These are phyloP conservation scores for Trichophaea hybrida DNA, from an alignment of 2,329 filamentous ascomycete genomes.

Conservation along the genomic window DNA sequence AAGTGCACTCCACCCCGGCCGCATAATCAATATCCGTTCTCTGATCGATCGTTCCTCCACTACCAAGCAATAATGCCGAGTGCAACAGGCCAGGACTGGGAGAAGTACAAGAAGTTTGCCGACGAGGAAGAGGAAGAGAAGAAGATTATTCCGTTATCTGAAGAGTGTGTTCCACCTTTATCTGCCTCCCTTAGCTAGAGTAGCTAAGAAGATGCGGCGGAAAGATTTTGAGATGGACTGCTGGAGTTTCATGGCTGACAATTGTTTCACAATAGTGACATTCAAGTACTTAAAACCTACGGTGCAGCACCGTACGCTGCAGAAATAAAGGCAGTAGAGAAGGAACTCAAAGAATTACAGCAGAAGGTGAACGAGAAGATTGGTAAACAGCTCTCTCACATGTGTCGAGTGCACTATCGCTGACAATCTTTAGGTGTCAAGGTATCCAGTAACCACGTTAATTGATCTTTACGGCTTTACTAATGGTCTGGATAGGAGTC, in stretches of 20 bases:
- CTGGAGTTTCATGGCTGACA: conserved; percentile 25
- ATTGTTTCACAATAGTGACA: conserved; percentile 51
- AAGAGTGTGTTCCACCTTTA: conserved; percentile 56
- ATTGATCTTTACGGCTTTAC: neutral
- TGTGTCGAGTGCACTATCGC: conserved; percentile 2
- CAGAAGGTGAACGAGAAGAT: conserved; percentile 98
- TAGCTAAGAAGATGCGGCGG: neutral
- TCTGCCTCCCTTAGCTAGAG: neutral
- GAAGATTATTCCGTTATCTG: conserved; percentile 94
- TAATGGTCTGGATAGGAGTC: conserved; percentile 54
- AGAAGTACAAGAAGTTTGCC: conserved; percentile 97
- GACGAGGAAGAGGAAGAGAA: conserved; percentile 98
- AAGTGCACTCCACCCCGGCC: neutral
- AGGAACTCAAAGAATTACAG: conserved; percentile 98
- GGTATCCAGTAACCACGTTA: conserved; percentile 33
- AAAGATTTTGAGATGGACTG: neutral
- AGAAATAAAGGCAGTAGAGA: conserved; percentile 90
- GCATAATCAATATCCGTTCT: neutral
- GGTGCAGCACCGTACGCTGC: conserved; percentile 90
- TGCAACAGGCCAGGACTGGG: conserved; percentile 87
- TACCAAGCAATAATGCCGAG: conserved; percentile 55
- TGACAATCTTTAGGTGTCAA: conserved; percentile 42
- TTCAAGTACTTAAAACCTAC: conserved; percentile 98
- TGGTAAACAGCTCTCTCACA: conserved; percentile 34
- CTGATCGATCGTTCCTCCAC: conserved; percentile 4